A percentile compares a stretch with the other conserved stretches of the same genome.
Evolutionary conservation across 352 stramenopile species (phyloP).

Genomic region (Thalassiosira livingstoniorum): DNA sequence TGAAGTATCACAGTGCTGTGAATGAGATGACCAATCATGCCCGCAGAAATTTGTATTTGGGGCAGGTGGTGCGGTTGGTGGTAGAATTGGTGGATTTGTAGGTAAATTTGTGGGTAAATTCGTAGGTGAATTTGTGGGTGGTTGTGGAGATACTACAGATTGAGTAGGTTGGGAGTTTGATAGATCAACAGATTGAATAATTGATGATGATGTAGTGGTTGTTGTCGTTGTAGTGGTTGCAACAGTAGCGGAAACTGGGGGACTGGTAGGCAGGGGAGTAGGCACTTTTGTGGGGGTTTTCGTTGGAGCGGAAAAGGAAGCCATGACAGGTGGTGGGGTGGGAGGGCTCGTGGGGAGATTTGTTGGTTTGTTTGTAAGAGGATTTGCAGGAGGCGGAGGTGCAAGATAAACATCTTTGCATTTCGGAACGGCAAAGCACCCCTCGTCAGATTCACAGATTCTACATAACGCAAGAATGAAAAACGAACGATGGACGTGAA

Average conservation of each 20-base stretch:
- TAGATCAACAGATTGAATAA: neutral
- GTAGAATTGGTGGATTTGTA: neutral
- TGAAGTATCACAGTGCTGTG: conserved; percentile 24
- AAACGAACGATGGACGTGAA: no score
- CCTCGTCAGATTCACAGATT: conserved; percentile 31
- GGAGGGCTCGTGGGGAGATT: neutral
- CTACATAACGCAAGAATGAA: neutral
- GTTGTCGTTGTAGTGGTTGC: neutral
- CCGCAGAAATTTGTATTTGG: conserved; percentile 35
- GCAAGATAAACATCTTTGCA: conserved; percentile 26
- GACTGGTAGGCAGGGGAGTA: neutral
- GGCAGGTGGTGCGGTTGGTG: neutral
- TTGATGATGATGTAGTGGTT: conserved; percentile 1
- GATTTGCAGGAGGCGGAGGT: neutral
- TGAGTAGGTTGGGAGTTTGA: neutral
- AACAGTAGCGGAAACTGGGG: neutral
- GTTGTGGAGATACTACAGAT: neutral
- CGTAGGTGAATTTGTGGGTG: neutral
- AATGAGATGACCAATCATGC: conserved; percentile 24
- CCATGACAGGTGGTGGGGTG: neutral
- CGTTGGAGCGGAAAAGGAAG: neutral
- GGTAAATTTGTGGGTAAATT: neutral
- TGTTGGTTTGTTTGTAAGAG: neutral
- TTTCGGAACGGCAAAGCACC: conserved; percentile 37
- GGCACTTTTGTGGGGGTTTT: neutral